Evolutionary conservation across 1,139 yeast species (phyloP), one percentile per base, ranked within the genome.

Genomic region (Pichia sp.): DNA sequence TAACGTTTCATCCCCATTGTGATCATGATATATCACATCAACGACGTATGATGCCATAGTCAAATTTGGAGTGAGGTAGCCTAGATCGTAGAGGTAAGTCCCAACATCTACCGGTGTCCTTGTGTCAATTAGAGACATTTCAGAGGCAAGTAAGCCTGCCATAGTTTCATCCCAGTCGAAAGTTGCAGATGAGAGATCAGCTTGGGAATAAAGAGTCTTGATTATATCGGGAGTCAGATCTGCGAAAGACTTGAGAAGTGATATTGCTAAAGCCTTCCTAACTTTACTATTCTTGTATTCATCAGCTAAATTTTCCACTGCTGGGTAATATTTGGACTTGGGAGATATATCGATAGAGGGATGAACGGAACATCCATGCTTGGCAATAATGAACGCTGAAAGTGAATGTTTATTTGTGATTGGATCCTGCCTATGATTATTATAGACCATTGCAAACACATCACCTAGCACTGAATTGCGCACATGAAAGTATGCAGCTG

Each of bases 221-320:
- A 53, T 44, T 3, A 57, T 46, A 4, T 43, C 41, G 0, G 44
- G 35, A 21, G 56, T 63, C 47, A 85, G 58, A 22, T 71, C 64
- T 10, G 85, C 77, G 52, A 68, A 86, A 32, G 85, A 74, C 49
- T 84, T 74, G 44, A 88, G 61, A 28, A 74, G 62, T 3, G 93
- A 69, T 6, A 87, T 74, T 0, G 96, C 96, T 29, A 88, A 63
- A 0, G 93, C 79, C 44, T 75, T 69, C 44, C 94, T 67, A 5
- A 81, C 85, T 34, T 74, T 74, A 12, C 86, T 74, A 11, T 64
- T 56, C 45, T 65, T 64, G 48, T 69, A 67, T 11, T 66, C 58
- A 0, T 66, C 64, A 1, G 69, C 56, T 33, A 88, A 62, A 50
- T 86, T 86, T 45, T 77, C 74, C 48, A 93, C 74, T 2, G 94